Percentiles rank a stretch among this genome's conserved stretches.
Conservation (phyloP, 1,284 basidiomycete species). For the Ganoderma lingzhi region DNA sequence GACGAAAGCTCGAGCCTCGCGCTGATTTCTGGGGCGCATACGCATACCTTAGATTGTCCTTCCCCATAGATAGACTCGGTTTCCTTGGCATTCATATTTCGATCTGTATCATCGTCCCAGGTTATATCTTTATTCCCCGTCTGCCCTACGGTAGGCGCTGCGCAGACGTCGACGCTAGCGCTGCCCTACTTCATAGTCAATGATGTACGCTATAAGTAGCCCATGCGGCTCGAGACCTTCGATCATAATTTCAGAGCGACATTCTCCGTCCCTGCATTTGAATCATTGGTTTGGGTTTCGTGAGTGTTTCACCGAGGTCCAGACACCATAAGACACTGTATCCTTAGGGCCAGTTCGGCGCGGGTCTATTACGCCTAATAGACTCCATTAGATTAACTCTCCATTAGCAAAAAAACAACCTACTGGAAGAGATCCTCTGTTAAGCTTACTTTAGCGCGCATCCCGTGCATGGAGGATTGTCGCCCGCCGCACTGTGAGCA, state of each 20-base stretch:
- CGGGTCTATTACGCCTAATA: too few relatives aligned
- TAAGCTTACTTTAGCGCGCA: not conserved
- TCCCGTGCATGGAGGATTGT: not conserved
- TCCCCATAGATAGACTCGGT: constrained; percentile 2
- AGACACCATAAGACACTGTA: too few relatives aligned
- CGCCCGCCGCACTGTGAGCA: not conserved
- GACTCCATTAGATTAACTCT: too few relatives aligned
- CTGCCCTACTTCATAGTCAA: not conserved
- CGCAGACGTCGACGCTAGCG: not conserved
- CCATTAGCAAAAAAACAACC: too few relatives aligned
- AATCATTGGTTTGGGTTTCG: too few relatives aligned
- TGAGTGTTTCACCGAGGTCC: too few relatives aligned
- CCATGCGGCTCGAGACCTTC: not conserved
- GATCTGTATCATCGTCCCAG: constrained; percentile 4
- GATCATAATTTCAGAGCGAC: not conserved
- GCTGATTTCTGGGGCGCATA: not conserved
- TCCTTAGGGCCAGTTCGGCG: too few relatives aligned
- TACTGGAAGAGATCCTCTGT: too few relatives aligned
- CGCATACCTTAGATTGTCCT: not conserved
- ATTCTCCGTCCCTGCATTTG: not conserved
- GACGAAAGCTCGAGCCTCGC: not conserved
- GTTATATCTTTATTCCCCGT: constrained; percentile 9
- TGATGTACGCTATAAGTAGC: not conserved
- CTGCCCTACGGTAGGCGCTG: not conserved
- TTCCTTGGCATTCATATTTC: not conserved